Percentiles rank a stretch among this genome's conserved stretches.
phyloP scores from a whole-genome alignment of 1,284 basidiomycete species.

The Apiotrichum veenhuisii region DNA sequence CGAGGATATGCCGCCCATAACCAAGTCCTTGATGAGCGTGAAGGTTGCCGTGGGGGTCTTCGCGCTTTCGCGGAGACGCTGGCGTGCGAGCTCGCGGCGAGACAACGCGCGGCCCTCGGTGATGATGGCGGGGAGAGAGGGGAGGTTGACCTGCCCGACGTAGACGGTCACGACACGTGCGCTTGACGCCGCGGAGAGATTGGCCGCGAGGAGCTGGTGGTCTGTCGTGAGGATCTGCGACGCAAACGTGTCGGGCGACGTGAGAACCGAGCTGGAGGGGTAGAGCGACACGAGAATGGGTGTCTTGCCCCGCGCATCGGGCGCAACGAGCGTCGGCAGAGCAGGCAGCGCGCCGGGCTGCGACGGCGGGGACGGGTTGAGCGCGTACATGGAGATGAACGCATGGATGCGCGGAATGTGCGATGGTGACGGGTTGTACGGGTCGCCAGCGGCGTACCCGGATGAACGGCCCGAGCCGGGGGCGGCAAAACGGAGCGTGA shows the following conservation, averaged over 20 bases:
- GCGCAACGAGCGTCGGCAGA: constrained; percentile 40
- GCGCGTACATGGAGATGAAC: constrained; percentile 45
- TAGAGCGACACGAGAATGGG: constrained; percentile 44
- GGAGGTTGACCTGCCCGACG: constrained; percentile 37
- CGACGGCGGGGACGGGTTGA: constrained; percentile 37
- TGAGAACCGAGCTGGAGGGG: constrained; percentile 38
- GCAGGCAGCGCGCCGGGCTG: constrained; percentile 44
- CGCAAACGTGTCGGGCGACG: constrained; percentile 41
- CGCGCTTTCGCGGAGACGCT: constrained; percentile 22
- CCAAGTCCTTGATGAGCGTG: constrained; percentile 31
- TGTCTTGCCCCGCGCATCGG: constrained; percentile 20
- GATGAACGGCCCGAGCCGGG: background rate
- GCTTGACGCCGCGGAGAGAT: constrained; percentile 32
- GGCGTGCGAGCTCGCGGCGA: constrained; percentile 31
- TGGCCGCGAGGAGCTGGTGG: constrained; percentile 38
- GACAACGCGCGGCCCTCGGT: constrained; percentile 26
- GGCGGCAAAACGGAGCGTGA: constrained; percentile 45
- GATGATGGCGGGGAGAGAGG: constrained; percentile 36
- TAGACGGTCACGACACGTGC: constrained; percentile 37
- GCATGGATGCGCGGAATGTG: constrained; percentile 44
- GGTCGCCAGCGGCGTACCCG: constrained; percentile 24
- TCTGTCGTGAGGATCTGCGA: constrained; percentile 41
- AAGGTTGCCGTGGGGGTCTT: constrained; percentile 24
- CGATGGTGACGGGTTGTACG: constrained; percentile 37
- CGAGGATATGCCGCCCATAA: background rate